Percentiles rank a stretch among this genome's conserved stretches.
Evolutionary conservation across 1,139 yeast species (phyloP).

Genomic region (Pichia kudriavzevii): DNA sequence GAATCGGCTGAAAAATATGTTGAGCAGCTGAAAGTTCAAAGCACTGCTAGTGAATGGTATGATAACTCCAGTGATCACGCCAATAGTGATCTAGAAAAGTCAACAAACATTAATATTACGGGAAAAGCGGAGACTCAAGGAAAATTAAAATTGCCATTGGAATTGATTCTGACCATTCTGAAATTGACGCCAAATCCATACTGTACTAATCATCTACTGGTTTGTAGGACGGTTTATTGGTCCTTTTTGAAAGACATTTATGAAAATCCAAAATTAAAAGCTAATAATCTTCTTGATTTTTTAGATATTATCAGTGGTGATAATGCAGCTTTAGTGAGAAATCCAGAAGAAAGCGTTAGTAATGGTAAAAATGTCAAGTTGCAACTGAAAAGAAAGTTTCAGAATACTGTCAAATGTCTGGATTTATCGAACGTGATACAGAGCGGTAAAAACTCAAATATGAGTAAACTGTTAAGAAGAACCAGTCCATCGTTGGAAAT

Average conservation of each 20-base stretch:
- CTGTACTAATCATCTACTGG: constrained; percentile 47
- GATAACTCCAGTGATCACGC: too few relatives aligned
- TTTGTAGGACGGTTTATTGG: constrained; percentile 54
- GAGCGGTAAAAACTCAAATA: constrained; percentile 87
- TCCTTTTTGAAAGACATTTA: constrained; percentile 59
- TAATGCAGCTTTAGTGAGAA: constrained; percentile 14
- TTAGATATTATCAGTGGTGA: constrained; percentile 39
- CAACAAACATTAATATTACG: too few relatives aligned
- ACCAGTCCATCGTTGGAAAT: constrained; percentile 55
- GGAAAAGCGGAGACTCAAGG: too few relatives aligned
- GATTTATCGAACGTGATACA: constrained; percentile 78
- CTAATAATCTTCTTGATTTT: constrained; percentile 63
- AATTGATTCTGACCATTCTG: constrained; percentile 49
- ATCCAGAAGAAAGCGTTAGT: constrained; percentile 2
- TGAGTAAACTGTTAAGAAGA: constrained; percentile 71
- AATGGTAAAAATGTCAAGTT: constrained; percentile 8
- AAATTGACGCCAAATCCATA: constrained; percentile 36
- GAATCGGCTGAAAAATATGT: constrained; percentile 13
- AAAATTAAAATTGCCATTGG: constrained; percentile 44
- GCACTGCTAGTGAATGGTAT: too few relatives aligned
- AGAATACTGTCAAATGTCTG: constrained; percentile 40
- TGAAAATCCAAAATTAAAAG: constrained; percentile 50
- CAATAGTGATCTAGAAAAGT: too few relatives aligned
- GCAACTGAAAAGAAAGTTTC: constrained; percentile 13
- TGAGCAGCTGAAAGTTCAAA: too few relatives aligned